These are phyloP conservation scores for Podospora sp. DNA, from an alignment of 495 filamentous ascomycete genomes.

Conservation along the genomic window DNA sequence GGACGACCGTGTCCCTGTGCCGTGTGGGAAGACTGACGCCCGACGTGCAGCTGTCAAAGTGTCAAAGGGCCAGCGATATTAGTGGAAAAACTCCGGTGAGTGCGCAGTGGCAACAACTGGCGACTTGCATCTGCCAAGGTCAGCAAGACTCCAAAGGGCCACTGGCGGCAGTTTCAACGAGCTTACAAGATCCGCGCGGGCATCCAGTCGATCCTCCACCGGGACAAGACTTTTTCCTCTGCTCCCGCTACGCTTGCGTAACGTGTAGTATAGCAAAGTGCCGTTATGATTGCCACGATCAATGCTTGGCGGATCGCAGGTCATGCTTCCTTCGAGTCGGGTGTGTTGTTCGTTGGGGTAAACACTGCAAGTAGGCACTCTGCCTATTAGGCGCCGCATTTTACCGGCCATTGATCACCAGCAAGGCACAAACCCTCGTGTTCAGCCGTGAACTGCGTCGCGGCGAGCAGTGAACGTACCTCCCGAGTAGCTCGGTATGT, in stretches of 20 bases:
- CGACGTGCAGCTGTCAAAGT: neutral
- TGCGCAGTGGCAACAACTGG: neutral
- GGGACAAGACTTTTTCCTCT: neutral
- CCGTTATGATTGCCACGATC: neutral
- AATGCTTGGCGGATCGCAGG: neutral
- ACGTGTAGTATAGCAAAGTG: neutral
- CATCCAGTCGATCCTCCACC: neutral
- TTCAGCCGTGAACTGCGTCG: neutral
- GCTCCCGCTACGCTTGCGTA: neutral
- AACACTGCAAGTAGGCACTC: neutral
- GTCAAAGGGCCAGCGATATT: neutral
- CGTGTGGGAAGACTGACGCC: neutral
- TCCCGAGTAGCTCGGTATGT: neutral
- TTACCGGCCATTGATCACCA: slow-evolving; percentile 9
- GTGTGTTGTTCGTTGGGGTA: neutral
- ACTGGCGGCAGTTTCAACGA: neutral
- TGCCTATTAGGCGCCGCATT: slow-evolving; percentile 7
- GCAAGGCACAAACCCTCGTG: slow-evolving; percentile 8
- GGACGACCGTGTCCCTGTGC: neutral
- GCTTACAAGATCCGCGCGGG: neutral
- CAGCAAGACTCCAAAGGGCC: neutral
- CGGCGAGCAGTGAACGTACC: neutral
- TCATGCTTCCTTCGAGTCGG: neutral
- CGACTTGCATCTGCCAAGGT: neutral
- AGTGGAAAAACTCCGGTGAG: neutral